Base-by-base conservation (phyloP, 441 rosid genomes). In the Brassica hybrid region DNA sequence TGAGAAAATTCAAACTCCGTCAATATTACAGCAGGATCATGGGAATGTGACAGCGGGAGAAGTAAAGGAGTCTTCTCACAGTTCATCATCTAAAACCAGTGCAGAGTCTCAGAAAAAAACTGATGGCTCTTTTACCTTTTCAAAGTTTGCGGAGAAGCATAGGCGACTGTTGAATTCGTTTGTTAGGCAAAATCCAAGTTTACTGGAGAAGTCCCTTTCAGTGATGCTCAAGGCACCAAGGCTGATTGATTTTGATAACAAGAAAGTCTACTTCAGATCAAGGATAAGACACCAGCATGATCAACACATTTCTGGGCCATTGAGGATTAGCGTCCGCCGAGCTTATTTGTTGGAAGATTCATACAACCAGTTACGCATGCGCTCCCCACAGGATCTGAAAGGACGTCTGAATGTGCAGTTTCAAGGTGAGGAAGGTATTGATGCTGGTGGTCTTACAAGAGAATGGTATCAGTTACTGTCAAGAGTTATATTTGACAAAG, bases 401-500 rank as follows among this genome's bases (percentile, higher is more conserved):
- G 99, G 99, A 77, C 89, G 99, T 61, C 76, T 94, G 80, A 96
- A 91, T 34, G 98, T 96, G 76, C 97, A 92, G 78, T 96, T 96
- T 83, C 99, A 96, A 86, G 98, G 97, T 78, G 99, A 96, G 71
- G 99, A 96, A 83, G 99, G 99, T 69, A 96, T 96, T 80, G 99
- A 96, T 89, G 99, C 99, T 45, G 99, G 99, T 50, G 99, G 99
- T 50, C 87, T 96, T 79, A 96, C 98, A 2, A 85, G 99, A 78
- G 99, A 96, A 83, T 96, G 98, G 99, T 96, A 96, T 89, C 99
- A 96, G 76, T 78, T 96, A 74, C 81, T 96, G 73, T 94, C 99
- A 1, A 92, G 99, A 84, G 97, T 96, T 64, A 88, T 96, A 76
- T 96, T 96, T 72, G 98, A 94, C 85, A 94, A 91, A 85, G 96